phyloP scores from a whole-genome alignment of 371 early-diverging fungal species.

The Rhizomucor pusillus region DNA sequence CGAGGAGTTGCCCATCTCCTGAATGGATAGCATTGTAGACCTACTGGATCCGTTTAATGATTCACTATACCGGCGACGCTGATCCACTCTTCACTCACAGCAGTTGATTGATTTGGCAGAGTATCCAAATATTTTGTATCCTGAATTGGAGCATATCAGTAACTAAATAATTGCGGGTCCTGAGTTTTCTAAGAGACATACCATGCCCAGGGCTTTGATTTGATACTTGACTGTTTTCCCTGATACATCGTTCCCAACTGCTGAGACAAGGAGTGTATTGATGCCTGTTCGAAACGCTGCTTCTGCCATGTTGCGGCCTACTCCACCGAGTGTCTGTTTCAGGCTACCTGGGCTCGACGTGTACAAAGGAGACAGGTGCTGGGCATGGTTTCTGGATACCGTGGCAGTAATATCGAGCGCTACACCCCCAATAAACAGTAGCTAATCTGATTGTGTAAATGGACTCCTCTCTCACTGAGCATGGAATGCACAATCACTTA shows the following conservation, averaged over 20 bases:
- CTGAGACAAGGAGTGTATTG: constrained; percentile 58
- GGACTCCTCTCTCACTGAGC: not conserved
- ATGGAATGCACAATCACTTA: not conserved
- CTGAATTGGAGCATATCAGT: too few species aligned
- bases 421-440: constrained; percentile 81
- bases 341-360: constrained; percentile 80
- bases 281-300: constrained; percentile 69
- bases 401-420: constrained; percentile 77
- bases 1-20: constrained; percentile 65
- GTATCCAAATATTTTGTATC: too few species aligned
- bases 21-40: constrained; percentile 81
- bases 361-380: constrained; percentile 22
- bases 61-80: too few species aligned
- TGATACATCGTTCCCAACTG: constrained; percentile 70
- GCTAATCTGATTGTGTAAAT: constrained; percentile 4
- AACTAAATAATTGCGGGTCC: too few species aligned
- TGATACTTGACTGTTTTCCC: constrained; percentile 54
- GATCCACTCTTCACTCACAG: too few species aligned
- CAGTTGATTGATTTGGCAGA: too few species aligned
- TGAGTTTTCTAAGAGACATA: constrained; percentile 14
- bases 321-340: constrained; percentile 76
- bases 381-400: not conserved
- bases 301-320: constrained; percentile 88
- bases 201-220: constrained; percentile 59
- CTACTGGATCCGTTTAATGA: constrained; percentile 9